These are phyloP conservation scores for Colletotrichum sp. DNA, from an alignment of 2,329 filamentous ascomycete species.

Conservation along the genomic window DNA sequence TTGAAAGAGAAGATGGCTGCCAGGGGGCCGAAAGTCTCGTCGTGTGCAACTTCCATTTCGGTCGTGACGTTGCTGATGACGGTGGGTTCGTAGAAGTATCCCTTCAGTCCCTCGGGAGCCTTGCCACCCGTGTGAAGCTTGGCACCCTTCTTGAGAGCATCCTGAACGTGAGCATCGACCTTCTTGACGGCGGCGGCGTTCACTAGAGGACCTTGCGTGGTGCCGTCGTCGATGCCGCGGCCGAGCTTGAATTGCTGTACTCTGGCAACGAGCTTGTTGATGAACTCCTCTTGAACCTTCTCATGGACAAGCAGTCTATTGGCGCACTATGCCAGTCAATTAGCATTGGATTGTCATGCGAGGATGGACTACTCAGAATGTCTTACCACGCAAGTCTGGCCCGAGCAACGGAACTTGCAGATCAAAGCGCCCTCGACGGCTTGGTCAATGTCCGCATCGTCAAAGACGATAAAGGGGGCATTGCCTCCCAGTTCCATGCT, in stretches of 20 bases:
- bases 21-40: constrained; percentile 77
- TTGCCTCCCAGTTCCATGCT: constrained; percentile 78
- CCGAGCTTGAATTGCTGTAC: constrained; percentile 65
- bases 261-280: constrained; percentile 52
- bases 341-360: background rate
- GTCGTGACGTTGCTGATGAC: constrained; percentile 70
- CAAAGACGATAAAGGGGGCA: constrained; percentile 78
- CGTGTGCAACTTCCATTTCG: constrained; percentile 69
- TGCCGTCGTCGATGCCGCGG: constrained; percentile 56
- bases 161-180: constrained; percentile 66
- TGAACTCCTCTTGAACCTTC: constrained; percentile 64
- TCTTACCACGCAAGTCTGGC: constrained; percentile 69
- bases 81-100: constrained; percentile 73
- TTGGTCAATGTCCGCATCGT: constrained; percentile 72
- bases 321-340: constrained; percentile 41
- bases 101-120: constrained; percentile 61
- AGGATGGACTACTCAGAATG: background rate
- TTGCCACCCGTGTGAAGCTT: constrained; percentile 65
- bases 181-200: constrained; percentile 69
- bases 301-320: constrained; percentile 61
- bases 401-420: constrained; percentile 75
- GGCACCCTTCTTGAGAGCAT: constrained; percentile 66
- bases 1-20: constrained; percentile 73
- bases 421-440: constrained; percentile 70
- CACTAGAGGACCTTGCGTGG: constrained; percentile 67